Percentiles rank a stretch among this genome's conserved stretches.
Evolutionary conservation across 2,329 filamentous ascomycete species (phyloP).

Genomic region (Trichothecium sympodiale): DNA sequence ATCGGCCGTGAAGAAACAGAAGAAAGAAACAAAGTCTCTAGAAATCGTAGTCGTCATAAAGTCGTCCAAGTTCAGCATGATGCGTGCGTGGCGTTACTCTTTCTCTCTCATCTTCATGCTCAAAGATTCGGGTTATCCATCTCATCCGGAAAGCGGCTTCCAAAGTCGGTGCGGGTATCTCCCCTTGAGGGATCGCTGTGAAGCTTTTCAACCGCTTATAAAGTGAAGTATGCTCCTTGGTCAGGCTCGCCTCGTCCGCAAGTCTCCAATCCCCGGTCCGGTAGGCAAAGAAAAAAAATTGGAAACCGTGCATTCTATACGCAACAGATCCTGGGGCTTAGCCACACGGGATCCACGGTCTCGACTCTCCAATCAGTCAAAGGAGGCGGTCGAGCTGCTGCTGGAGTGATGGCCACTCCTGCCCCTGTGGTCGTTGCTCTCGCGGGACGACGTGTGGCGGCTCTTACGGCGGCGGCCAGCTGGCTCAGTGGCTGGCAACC

Average conservation of each 20-base stretch:
- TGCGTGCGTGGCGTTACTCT: background rate
- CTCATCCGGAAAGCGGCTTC: conserved; percentile 4
- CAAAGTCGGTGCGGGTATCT: conserved; percentile 15
- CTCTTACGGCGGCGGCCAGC: conserved; percentile 36
- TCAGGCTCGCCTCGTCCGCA: conserved; percentile 6
- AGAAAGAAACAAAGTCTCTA: too few species aligned
- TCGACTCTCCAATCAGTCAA: conserved; percentile 28
- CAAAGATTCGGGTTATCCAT: conserved; percentile 1
- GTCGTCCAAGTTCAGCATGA: too few species aligned
- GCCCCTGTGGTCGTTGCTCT: conserved; percentile 33
- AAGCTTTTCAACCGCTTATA: conserved; percentile 27
- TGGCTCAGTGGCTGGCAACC: conserved; percentile 44
- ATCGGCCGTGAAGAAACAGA: too few species aligned
- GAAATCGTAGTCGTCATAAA: too few species aligned
- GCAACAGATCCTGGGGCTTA: background rate
- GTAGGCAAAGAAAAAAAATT: conserved; percentile 1
- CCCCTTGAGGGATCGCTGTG: conserved; percentile 19
- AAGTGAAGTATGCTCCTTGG: conserved; percentile 7
- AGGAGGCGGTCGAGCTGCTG: conserved; percentile 50
- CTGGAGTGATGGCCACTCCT: conserved; percentile 49
- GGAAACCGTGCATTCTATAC: background rate
- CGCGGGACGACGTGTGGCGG: conserved; percentile 37
- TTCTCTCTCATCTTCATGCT: conserved; percentile 5
- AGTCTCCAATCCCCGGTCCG: conserved; percentile 4
- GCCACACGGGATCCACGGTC: conserved; percentile 6